Evolutionary conservation across 177 flowering plant species (phyloP), one percentile per base, ranked within the genome.

Genomic region (Telopea speciosissima): DNA sequence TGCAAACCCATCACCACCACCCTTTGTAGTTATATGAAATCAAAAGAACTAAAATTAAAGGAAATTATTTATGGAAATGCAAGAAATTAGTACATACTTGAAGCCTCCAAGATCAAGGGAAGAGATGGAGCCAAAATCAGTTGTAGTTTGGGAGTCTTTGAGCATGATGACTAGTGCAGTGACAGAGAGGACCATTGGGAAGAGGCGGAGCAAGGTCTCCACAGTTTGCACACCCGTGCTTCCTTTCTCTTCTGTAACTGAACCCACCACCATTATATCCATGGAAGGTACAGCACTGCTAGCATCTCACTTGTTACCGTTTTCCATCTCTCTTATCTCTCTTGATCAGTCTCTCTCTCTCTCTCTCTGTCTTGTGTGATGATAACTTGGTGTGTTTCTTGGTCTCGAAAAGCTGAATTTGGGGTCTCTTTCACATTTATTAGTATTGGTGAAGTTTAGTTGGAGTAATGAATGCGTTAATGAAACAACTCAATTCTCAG

Each of bases 1-100:
- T 91, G 83, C 68, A n/a, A n/a, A 36, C 40, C 40, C 40, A 36
- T 8, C 40, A 36, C 40, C 40, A 36, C 40, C 40, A 36, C 1
- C 40, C 3, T 8, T 5, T 31, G 33, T 31, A 31, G 33, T 31
- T 31, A 31, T 4, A 36, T 36, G 8, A 36, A 36, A 5, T 36
- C 40, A 36, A 8, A 36, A 5, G 9, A 8, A 36, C 40, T 36
- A 8, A 36, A 31, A 31, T 2, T 31, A 31, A 31, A 31, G 2
- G 33, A 31, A 2, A 5, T 2, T 31, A 5, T 16, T 4, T 8
- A 23, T 11, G 8, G n/a, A n/a, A n/a, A n/a, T n/a, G n/a, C n/a
- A n/a, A n/a, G n/a, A n/a, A n/a, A n/a, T n/a, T n/a, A n/a, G 31
- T 28, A 28, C 2, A 21, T 70, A 70, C 72, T 23, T 70, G 66